These are phyloP conservation scores for Lathyrus oleraceus DNA, from an alignment of 306 rosid genomes.

Conservation along the genomic window DNA sequence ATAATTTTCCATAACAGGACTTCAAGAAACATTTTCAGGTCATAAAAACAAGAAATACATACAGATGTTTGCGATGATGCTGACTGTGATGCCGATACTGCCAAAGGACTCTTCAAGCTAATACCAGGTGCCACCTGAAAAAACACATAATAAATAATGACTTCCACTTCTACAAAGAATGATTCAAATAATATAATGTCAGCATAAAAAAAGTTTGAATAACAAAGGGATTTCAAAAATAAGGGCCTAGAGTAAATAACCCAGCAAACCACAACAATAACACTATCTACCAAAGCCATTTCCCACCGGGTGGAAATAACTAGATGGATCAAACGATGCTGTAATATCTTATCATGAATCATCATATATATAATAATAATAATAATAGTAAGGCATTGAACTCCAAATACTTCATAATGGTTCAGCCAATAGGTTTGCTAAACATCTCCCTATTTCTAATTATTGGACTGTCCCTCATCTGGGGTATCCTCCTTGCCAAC, in stretches of 20 bases:
- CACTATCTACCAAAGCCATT: background rate
- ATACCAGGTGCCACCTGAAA: slow-evolving; percentile 72
- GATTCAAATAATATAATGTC: slow-evolving; percentile 10
- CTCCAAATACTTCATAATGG: background rate
- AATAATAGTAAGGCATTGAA: background rate
- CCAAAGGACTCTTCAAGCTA: slow-evolving; percentile 61
- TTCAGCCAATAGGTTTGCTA: background rate
- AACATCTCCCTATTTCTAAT: background rate
- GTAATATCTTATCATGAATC: slow-evolving; percentile 1
- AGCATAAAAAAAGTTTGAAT: slow-evolving; percentile 7
- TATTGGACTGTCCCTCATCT: background rate
- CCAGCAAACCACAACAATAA: background rate
- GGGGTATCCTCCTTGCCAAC: background rate
- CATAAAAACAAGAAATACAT: slow-evolving; percentile 43
- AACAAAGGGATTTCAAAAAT: slow-evolving; percentile 18
- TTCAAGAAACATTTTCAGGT: slow-evolving; percentile 13
- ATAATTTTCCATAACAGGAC: slow-evolving; percentile 26
- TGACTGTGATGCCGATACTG: slow-evolving; percentile 48
- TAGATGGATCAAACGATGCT: slow-evolving; percentile 5
- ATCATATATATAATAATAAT: background rate
- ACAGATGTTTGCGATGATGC: slow-evolving; percentile 67
- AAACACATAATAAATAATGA: slow-evolving; percentile 34
- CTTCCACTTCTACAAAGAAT: slow-evolving; percentile 22
- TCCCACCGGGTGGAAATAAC: background rate
- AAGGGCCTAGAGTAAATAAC: background rate